Base-by-base conservation (phyloP, 371 early-diverging fungal genomes). In the Apophysomyces sp. region DNA sequence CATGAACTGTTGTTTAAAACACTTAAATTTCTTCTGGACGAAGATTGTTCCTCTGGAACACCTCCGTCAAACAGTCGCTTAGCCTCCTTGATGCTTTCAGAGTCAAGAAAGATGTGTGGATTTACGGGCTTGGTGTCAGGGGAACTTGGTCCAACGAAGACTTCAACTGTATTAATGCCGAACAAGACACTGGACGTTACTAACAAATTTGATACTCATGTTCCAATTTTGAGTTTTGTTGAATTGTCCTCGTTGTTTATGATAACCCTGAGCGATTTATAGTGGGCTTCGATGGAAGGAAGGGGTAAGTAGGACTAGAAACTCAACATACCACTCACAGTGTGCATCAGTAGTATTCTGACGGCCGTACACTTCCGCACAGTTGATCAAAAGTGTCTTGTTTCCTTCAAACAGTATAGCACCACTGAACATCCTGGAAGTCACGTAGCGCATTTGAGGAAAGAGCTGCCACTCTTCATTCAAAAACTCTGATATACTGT, bases 191-290 rank as follows among this genome's bases (percentile, higher is more conserved):
- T 37, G 37, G 37, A 2, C 37, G 37, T 37, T n/a, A 37, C 37
- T 37, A 9, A n/a, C 37, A 37, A 37, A 37, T 37, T 37, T 11
- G 37, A 37, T 37, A 37, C 37, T 11, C 37, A 11, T 37, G 44
- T 44, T 44, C 44, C 44, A 44, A 44, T 44, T 44, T 44, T 44
- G 18, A 18, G 44, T 44, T 6, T 18, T 5, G 44, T 18, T 44
- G 44, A 44, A 40, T 16, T 40, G 40, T 40, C 40, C 15, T 40
- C 40, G 18, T 44, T 44, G 44, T 18, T 44, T 44, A 44, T 18
- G 44, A 44, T 44, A 44, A 44, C 18, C 44, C 44, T 44, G 44
- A 44, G 44, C 7, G 44, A 44, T 44, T 44, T 44, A 44, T 44
- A 44, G 44, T 16, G 18, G 18, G 44, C 18, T 44, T 44, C 44